Evolutionary conservation across 1,284 basidiomycete genomes (phyloP), one percentile per base, ranked within the genome.

Genomic region (Spongiforma sp.): DNA sequence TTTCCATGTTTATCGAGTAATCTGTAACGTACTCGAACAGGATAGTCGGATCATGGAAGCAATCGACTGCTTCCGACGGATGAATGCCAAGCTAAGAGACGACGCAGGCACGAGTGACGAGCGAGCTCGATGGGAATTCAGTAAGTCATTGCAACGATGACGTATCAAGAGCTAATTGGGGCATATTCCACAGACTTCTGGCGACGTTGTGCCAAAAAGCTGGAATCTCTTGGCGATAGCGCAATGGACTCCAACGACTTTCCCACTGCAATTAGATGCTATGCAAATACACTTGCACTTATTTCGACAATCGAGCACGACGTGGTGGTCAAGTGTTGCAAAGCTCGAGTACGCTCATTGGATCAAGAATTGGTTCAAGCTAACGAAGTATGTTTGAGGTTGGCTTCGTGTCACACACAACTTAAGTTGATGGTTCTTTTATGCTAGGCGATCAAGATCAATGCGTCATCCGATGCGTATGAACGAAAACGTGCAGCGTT

Each of bases 261-360:
- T 3, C 30, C 33, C 4, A 55, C 65, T 1, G n/a, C n/a, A n/a
- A 19, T 19, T 2, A 14, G 28, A 37, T 21, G 28, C 15, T 63
- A 59, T n/a, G 64, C 65, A 15, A 32, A 12, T 10, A 4, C 33
- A 9, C 36, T 64, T 6, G 57, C 54, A 24, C 48, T 63, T 37
- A 15, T 48, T 5, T 28, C 55, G 2, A 24, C 28, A 4, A 7
- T 48, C 17, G 21, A 32, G 19, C 21, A 37, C 10, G 21, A 10
- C 21, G 17, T 61, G 26, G 41, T 61, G 19, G 10, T 65, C 21
- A 68, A 59, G 37, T 50, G 62, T 7, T 68, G 66, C 28, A 52
- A 46, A 46, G 58, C 37, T 12, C 50, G 52, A 24, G 52, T 9
- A 36, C 11, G 28, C 19, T 30, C n/a, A 2, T 59, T 59, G 66